Evolutionary conservation across 768 basidiomycete genomes (phyloP), one percentile per base, ranked within the genome.

Genomic region (Podaxis rugospora): DNA sequence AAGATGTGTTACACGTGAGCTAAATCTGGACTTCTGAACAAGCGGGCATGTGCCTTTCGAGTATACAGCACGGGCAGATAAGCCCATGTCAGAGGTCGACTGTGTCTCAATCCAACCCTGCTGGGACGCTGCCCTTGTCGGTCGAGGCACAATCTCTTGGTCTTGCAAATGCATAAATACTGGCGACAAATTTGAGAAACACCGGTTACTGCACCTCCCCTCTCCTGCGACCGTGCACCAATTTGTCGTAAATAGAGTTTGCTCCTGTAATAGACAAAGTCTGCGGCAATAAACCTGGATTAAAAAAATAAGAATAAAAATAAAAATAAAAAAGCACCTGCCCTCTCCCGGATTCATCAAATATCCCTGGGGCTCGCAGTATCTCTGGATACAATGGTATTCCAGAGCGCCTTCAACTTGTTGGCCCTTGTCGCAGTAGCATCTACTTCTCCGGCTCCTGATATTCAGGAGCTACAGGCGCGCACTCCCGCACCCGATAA

Each of bases 401-500:
- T 49, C 46, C 18, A 25, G 47, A 23, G 9, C 2, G 6, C 37
- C 5, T 16, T 57, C 23, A 47, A 36, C 4, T 49, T 57, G 46
- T 49, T 57, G 32, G 13, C 56, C 13, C 3, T 49, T 21, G 18
- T 37, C 11, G 18, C 44, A 14, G 39, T 23, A 28, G 51, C 42
- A 35, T 59, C 39, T 25, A 42, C 51, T 14, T 23, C 51, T 16
- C 59, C 59, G 5, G 51, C 59, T 18, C 51, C 37, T 18, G 39
- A 32, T 16, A 32, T 59, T 2, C 18, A 39, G 32, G 35, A 46
- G 37, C 27, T 67, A 11, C 61, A 44, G 18, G 59, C 59, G 39
- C 51, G 59, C 39, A 60, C 67, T 51, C 64, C 68, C 3, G 61
- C 67, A 3, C 68, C 67, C 9, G 81, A 82, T 64, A 85, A 85